Evolutionary conservation across 2,329 filamentous ascomycete species (phyloP).

Genomic region (Aspergillus sclerotialis): DNA sequence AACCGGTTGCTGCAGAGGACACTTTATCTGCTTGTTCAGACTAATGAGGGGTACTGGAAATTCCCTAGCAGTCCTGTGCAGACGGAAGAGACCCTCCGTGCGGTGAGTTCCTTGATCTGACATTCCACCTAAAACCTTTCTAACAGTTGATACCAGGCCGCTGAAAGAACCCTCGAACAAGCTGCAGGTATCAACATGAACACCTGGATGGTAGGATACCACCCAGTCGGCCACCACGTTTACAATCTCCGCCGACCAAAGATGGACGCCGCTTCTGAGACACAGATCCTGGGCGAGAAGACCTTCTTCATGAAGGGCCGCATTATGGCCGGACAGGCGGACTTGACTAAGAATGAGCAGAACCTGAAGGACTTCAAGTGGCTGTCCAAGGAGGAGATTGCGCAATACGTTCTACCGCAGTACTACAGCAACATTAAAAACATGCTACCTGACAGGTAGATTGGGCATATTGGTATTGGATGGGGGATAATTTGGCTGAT

Average conservation of each 20-base stretch:
- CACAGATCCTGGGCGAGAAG: constrained; percentile 61
- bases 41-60: constrained; percentile 63
- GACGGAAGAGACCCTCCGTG: constrained; percentile 68
- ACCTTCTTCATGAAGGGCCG: constrained; percentile 93
- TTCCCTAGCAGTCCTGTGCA: constrained; percentile 70
- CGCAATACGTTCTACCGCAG: constrained; percentile 54
- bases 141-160: constrained; percentile 52
- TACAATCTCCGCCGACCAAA: constrained; percentile 46
- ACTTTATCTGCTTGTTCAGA: constrained; percentile 78
- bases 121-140: not conserved
- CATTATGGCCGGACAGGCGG: constrained; percentile 94
- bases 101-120: constrained; percentile 52
- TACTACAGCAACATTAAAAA: constrained; percentile 74
- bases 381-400: constrained; percentile 83
- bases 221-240: constrained; percentile 75
- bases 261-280: constrained; percentile 33
- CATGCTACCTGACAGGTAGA: constrained; percentile 73
- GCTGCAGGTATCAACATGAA: constrained; percentile 93
- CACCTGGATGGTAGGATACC: constrained; percentile 91
- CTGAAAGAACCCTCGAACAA: constrained; percentile 68
- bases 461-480: constrained; percentile 2
- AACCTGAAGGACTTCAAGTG: constrained; percentile 81
- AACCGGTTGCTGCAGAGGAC: constrained; percentile 74
- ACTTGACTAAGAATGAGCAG: constrained; percentile 64
- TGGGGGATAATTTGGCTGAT: no score